phyloP scores from a whole-genome alignment of 164 flowering plant genomes.

The Sextonia rubra region DNA sequence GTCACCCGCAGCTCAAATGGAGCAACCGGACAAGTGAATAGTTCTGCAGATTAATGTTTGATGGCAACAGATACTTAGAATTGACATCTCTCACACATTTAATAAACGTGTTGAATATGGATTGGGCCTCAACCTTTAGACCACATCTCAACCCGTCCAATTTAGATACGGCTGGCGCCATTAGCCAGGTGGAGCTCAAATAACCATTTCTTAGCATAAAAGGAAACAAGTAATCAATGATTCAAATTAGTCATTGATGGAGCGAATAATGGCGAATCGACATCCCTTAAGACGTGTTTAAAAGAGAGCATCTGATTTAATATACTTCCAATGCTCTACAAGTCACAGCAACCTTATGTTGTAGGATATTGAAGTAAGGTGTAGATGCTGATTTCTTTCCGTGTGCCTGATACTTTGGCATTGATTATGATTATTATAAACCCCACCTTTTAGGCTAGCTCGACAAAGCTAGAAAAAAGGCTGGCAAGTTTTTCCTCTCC shows the following conservation, averaged over 20 bases:
- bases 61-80: no score
- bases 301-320: constrained; percentile 1
- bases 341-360: background rate
- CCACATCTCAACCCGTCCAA: no score
- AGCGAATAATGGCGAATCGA: constrained; percentile 1
- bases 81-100: no score
- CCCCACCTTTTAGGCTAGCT: constrained; percentile 2
- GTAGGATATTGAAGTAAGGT: background rate
- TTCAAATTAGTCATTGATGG: background rate
- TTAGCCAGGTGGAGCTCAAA: no score
- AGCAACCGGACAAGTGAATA: no score
- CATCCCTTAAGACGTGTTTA: constrained; percentile 1
- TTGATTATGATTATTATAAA: constrained; percentile 6
- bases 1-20: no score
- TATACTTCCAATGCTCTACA: constrained; percentile 5
- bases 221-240: background rate
- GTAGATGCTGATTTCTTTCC: background rate
- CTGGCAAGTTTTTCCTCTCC: constrained; percentile 1
- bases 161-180: no score
- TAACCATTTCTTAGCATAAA: no score
- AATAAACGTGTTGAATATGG: no score
- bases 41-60: no score
- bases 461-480: constrained; percentile 6
- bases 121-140: no score
- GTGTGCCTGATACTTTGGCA: background rate